Base-by-base conservation (phyloP, 768 basidiomycete genomes). In the Lactarius quietus region DNA sequence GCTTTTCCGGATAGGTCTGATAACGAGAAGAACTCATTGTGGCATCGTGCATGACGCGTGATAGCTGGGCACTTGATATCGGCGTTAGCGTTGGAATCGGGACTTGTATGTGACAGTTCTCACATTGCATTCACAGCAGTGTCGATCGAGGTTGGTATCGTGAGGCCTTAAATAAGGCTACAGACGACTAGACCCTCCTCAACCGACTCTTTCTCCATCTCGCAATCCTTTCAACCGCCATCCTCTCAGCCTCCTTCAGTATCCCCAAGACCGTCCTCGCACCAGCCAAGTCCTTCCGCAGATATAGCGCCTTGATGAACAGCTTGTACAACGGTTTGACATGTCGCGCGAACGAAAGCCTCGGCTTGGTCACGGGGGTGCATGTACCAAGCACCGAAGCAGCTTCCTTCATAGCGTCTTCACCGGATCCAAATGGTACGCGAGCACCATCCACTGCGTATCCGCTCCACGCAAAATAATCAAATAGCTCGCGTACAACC, bases 401-500 rank as follows among this genome's bases (percentile, higher is more conserved):
- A n/a, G 62, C 64, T 23, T 60, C 61, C 51, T 28, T 57, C 56
- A 56, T 55, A 20, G 35, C 38, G 5, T 26, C 59, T 20, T 66
- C 65, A 33, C 35, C 29, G 31, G 67, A 51, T 9, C 48, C 58
- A 45, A 70, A 70, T 23, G 68, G 67, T 20, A 61, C 36, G 35
- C 57, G 54, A 26, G 17, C 39, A 3, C 23, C 59, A 20, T 9
- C 38, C 28, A 57, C 78, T 1, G 85, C 85, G 70, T 87, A 90
- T 3, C 90, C 89, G 57, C 77, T 75, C 64, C 80, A 74, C 23
- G 89, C 74, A 71, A 90, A 76, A 20, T 83, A 79, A 73, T 91
- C 87, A 63, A 92, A 90, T n/a, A 92, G 72, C 23, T 71, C 76
- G 48, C 84, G 80, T 52, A 90, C 72, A 61, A 78, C 78, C 20